Base-by-base conservation (phyloP, 1,284 basidiomycete species). In the Cystobasidium sp. region DNA sequence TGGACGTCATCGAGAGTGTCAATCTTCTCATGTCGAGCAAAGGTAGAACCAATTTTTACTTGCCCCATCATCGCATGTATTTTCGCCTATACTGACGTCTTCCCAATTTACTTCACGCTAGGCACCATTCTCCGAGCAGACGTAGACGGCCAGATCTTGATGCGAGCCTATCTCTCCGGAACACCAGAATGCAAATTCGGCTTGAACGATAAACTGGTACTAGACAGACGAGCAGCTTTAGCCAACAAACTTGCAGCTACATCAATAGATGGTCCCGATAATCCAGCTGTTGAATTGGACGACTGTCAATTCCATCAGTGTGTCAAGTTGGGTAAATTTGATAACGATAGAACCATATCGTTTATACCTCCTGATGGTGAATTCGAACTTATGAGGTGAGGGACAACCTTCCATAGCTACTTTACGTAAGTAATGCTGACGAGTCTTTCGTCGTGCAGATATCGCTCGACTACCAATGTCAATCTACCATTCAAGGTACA, bases 271-370 rank as follows among this genome's bases (percentile, higher is more conserved):
- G 78, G 78, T 8, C 72, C 64, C 6, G 71, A 78, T 49, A 78
- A 79, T 37, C 61, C 76, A 55, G 92, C 92, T 0, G 94, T 97
- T 49, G 94, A 98, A 82, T 85, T 99, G 55, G 96, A 97, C 81
- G 96, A 99, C 81, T 98, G 96, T 82, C 92, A 93, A 76, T 99
- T 99, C 86, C 97, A 99, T 80, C 97, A 99, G 83, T 99, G 97
- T 83, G 97, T 99, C 52, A 89, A 93, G 75, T 84, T 99, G 52
- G 90, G 91, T 78, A 94, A 95, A 83, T 98, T 97, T 82, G 95
- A 98, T 81, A 89, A 91, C 16, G 91, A 90, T 76, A 87, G 96
- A 53, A 93, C 91, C 3, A 98, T 99, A 84, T 93, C 90, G 79
- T 99, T 99, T 82, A 90, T 99, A 61, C 97, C 97, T 0, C 97